Conservation (phyloP, 2,329 filamentous ascomycete genomes). For the Curvularia sp. region DNA sequence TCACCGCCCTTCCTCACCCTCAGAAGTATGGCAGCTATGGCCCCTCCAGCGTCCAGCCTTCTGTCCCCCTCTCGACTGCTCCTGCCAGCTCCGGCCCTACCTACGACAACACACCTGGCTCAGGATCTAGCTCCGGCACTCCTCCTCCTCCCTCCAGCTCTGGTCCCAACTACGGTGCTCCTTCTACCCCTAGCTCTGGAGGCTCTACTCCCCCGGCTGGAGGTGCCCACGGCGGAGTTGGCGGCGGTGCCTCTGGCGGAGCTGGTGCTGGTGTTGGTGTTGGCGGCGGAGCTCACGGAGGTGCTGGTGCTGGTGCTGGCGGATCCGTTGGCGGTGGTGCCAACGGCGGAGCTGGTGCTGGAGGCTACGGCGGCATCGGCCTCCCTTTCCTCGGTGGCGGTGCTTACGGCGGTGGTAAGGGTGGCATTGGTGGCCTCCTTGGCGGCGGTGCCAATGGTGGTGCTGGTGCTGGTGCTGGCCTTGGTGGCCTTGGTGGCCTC, state of each 20-base stretch:
- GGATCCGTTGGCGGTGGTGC: slow-evolving; percentile 1
- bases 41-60: not conserved
- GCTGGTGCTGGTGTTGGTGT: not conserved
- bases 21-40: slow-evolving; percentile 2
- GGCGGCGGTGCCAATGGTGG: slow-evolving; percentile 2
- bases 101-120: not conserved
- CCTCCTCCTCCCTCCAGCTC: not conserved
- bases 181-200: not conserved
- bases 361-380: slow-evolving; percentile 1
- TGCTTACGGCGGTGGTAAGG: not conserved
- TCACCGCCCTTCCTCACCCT: slow-evolving; percentile 13
- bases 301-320: not conserved
- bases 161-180: not conserved
- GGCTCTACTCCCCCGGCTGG: not conserved
- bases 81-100: slow-evolving; percentile 3
- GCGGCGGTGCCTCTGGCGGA: not conserved
- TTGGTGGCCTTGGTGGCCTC: not conserved
- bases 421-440: not conserved
- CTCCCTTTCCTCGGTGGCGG: not conserved
- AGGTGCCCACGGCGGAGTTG: not conserved
- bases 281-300: not conserved
- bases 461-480: not conserved
- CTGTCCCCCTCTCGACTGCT: slow-evolving; percentile 8
- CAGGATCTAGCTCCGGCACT: not conserved
- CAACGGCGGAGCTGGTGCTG: slow-evolving; percentile 3